A percentile compares a stretch with the other conserved stretches of the same genome.
These are phyloP conservation scores for Rutstroemia sp. DNA, from an alignment of 2,329 filamentous ascomycete species.

Conservation along the genomic window DNA sequence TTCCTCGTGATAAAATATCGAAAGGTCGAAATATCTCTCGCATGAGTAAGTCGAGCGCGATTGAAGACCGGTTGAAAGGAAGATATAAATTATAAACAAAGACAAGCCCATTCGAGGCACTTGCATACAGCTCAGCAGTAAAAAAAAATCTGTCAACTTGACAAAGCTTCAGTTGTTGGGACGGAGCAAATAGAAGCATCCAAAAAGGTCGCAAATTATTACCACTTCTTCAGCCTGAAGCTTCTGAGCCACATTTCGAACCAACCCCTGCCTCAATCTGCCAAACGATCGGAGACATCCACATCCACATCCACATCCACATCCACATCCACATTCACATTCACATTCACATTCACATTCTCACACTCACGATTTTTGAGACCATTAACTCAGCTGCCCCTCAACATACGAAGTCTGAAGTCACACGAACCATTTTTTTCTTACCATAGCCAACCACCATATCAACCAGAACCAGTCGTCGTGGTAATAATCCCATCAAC, in stretches of 20 bases:
- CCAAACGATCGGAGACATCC: too few relatives aligned
- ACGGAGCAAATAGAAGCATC: neutral
- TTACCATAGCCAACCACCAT: neutral
- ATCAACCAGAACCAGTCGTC: neutral
- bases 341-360: neutral
- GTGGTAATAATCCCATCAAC: neutral
- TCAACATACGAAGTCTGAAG: neutral
- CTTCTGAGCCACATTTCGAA: neutral
- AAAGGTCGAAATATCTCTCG: too few relatives aligned
- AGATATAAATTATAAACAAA: neutral
- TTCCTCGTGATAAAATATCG: neutral
- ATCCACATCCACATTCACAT: neutral
- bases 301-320: neutral
- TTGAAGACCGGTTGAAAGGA: too few relatives aligned
- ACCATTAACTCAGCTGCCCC: neutral
- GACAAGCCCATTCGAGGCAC: neutral
- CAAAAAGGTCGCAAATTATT: neutral
- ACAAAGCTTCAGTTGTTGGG: neutral
- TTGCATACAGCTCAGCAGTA: too few relatives aligned
- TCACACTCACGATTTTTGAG: neutral
- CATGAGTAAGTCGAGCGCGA: too few relatives aligned
- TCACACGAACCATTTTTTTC: slow-evolving; percentile 3
- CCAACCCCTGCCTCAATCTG: too few relatives aligned
- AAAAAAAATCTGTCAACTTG: neutral
- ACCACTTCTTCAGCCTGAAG: neutral